A percentile compares a stretch with the other conserved stretches of the same genome.
Conservation (phyloP, 306 rosid genomes). For the Erythrophleum fordii region DNA sequence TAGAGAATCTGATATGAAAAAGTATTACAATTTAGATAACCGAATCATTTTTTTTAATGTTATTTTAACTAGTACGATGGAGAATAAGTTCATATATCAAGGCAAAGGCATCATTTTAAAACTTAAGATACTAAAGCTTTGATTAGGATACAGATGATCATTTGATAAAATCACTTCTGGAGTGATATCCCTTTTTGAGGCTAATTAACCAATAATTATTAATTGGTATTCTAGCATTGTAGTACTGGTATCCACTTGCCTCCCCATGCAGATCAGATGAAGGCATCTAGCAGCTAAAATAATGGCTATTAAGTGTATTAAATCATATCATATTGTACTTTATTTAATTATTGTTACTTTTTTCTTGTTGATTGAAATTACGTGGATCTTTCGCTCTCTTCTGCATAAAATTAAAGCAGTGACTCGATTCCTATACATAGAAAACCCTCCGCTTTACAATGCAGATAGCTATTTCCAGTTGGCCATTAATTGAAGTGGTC, state of each 20-base stretch:
- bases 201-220: slow-evolving; percentile 12
- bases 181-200: slow-evolving; percentile 29
- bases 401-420: background rate
- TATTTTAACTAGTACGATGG: slow-evolving; percentile 46
- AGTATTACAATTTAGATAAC: slow-evolving; percentile 25
- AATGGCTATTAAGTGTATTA: background rate
- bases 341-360: background rate
- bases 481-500: background rate
- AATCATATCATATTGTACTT: background rate
- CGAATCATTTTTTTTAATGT: slow-evolving; percentile 18
- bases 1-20: background rate
- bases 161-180: slow-evolving; percentile 35
- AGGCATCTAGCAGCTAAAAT: background rate
- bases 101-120: slow-evolving; percentile 1
- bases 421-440: background rate
- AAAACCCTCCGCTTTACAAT: background rate
- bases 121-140: slow-evolving; percentile 29
- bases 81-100: slow-evolving; percentile 50
- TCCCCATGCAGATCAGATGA: background rate
- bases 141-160: slow-evolving; percentile 28
- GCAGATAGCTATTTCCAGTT: background rate
- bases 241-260: slow-evolving; percentile 9
- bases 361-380: background rate
- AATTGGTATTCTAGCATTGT: background rate
- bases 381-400: background rate